Percentiles rank a stretch among this genome's conserved stretches.
Evolutionary conservation across 73 alveolate species (phyloP).

Genomic region (Tetrahymena elliotti): DNA sequence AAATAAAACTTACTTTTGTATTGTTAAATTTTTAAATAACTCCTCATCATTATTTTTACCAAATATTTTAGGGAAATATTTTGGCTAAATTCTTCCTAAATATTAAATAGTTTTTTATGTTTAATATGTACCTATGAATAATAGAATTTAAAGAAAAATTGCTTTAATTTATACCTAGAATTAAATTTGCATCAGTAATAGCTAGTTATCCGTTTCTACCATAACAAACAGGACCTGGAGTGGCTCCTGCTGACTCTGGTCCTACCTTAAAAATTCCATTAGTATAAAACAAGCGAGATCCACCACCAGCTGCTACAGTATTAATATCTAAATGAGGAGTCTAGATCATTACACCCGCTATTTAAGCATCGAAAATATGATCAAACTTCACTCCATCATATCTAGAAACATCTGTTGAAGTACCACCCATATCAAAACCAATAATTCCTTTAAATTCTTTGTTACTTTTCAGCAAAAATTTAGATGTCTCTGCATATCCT

Average conservation of each 20-base stretch:
- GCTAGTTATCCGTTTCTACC: constrained; percentile 63
- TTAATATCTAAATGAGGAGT: constrained; percentile 77
- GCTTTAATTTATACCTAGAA: constrained; percentile 32
- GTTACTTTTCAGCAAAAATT: constrained; percentile 36
- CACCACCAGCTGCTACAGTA: constrained; percentile 97
- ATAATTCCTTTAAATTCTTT: constrained; percentile 48
- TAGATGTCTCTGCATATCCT: constrained; percentile 34
- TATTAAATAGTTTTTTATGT: background rate
- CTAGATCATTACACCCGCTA: constrained; percentile 66
- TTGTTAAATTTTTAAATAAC: constrained; percentile 38
- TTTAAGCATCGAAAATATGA: constrained; percentile 50
- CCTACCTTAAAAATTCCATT: constrained; percentile 81
- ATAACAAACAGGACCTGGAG: constrained; percentile 92
- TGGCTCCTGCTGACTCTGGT: constrained; percentile 85
- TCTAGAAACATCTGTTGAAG: constrained; percentile 83
- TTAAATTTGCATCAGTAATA: constrained; percentile 79
- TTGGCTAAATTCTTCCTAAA: constrained; percentile 60
- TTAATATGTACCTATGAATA: background rate
- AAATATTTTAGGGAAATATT: constrained; percentile 77
- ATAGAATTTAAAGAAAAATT: no score
- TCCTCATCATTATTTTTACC: constrained; percentile 61
- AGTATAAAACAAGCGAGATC: constrained; percentile 62
- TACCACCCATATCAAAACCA: constrained; percentile 96
- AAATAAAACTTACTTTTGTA: constrained; percentile 40
- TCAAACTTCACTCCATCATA: constrained; percentile 17